phyloP scores from a whole-genome alignment of 257 asterid species.

The Solanum clarkiae region DNA sequence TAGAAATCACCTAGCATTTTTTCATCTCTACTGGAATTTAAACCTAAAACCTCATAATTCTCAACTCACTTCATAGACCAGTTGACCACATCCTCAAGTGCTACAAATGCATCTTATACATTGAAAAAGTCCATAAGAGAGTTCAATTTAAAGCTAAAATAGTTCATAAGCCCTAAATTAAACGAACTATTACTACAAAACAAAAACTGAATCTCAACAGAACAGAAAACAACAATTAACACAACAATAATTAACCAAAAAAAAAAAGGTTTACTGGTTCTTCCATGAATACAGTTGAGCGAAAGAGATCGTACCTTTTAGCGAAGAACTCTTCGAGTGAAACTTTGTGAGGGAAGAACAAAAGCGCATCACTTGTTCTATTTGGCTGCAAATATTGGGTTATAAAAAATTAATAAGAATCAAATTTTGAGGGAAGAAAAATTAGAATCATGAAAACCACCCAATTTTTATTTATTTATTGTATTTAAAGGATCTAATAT shows the following conservation, averaged over 20 bases:
- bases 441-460: neutral
- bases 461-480: neutral
- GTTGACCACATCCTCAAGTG: neutral
- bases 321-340: neutral
- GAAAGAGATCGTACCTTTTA: neutral
- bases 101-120: neutral
- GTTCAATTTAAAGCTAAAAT: neutral
- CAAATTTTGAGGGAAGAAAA: neutral
- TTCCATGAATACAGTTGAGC: neutral
- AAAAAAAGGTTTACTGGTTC: neutral
- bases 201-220: neutral
- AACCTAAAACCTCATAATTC: neutral
- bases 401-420: neutral
- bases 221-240: neutral
- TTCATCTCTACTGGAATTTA: neutral
- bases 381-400: neutral
- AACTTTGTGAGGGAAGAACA: neutral
- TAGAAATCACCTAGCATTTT: neutral
- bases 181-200: neutral
- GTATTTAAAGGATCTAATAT: neutral
- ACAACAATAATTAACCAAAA: neutral
- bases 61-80: neutral
- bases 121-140: neutral
- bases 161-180: neutral
- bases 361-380: neutral